Evolutionary conservation across 164 flowering plant species (phyloP).

Genomic region (Aristolochia fimbriata): DNA sequence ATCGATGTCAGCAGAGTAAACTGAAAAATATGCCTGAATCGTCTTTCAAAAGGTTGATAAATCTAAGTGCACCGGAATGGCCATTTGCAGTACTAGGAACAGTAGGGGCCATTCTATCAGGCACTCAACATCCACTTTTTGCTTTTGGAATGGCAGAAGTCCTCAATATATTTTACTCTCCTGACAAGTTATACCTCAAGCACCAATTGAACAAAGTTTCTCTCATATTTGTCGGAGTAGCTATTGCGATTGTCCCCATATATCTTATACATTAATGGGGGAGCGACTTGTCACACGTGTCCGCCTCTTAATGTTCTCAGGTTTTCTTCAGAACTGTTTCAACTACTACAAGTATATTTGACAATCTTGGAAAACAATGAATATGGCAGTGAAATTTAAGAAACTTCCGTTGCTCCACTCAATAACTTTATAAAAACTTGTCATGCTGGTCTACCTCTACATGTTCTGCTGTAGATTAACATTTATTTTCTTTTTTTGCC

Average conservation of each 20-base stretch:
- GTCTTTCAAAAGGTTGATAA: slow-evolving; percentile 38
- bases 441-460: too few relatives aligned
- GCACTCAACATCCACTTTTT: slow-evolving; percentile 60
- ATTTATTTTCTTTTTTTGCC: neutral
- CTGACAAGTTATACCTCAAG: slow-evolving; percentile 27
- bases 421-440: too few relatives aligned
- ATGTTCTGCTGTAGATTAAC: too few relatives aligned
- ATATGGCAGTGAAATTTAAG: too few relatives aligned
- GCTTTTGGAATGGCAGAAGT: slow-evolving; percentile 52
- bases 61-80: slow-evolving; percentile 61
- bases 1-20: neutral
- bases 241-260: slow-evolving; percentile 35
- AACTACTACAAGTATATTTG: too few relatives aligned
- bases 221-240: slow-evolving; percentile 45
- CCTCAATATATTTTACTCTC: slow-evolving; percentile 45
- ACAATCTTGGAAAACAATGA: too few relatives aligned
- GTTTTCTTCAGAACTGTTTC: slow-evolving; percentile 11
- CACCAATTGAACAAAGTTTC: slow-evolving; percentile 37
- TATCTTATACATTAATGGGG: slow-evolving; percentile 65
- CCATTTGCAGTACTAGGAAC: slow-evolving; percentile 59
- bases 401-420: neutral
- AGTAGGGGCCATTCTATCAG: slow-evolving; percentile 59
- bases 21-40: slow-evolving; percentile 16
- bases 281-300: slow-evolving; percentile 60
- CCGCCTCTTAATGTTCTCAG: slow-evolving; percentile 68